A percentile compares a stretch with the other conserved stretches of the same genome.
Evolutionary conservation across 352 stramenopile genomes (phyloP).

Genomic region (Aphanomyces cochlioides): DNA sequence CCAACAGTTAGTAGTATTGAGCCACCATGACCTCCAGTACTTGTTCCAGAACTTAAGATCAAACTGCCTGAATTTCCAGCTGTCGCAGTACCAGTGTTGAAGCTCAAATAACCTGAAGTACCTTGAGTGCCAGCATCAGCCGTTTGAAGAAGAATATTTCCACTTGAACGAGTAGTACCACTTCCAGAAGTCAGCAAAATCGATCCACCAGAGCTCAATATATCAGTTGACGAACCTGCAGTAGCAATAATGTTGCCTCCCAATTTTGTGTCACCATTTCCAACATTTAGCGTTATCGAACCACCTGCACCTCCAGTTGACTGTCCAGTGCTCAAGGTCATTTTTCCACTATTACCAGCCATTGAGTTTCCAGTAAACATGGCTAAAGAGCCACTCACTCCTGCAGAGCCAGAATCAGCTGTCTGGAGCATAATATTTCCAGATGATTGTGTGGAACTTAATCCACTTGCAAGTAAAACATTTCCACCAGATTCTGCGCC

Average conservation of each 20-base stretch:
- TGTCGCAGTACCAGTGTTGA: background rate
- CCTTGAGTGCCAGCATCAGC: conserved; percentile 3
- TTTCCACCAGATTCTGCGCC: background rate
- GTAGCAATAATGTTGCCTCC: background rate
- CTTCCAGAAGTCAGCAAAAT: conserved; percentile 18
- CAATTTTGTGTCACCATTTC: background rate
- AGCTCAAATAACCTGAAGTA: background rate
- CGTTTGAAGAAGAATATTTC: conserved; percentile 20
- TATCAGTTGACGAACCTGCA: background rate
- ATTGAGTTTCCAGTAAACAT: background rate
- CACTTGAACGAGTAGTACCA: background rate
- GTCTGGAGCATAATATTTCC: background rate
- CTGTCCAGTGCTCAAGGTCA: background rate
- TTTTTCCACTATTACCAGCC: background rate
- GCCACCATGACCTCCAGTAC: background rate
- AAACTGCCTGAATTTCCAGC: conserved; percentile 1
- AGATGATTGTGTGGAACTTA: background rate
- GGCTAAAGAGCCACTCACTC: background rate
- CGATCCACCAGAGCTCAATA: conserved; percentile 15
- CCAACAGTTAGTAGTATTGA: background rate
- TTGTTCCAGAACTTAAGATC: background rate
- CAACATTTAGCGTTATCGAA: conserved; percentile 20
- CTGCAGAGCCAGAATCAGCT: background rate
- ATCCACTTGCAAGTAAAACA: conserved; percentile 9
- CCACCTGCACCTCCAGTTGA: conserved; percentile 15